phyloP scores from a whole-genome alignment of 208 protist species.

The Crithidia bombi region DNA sequence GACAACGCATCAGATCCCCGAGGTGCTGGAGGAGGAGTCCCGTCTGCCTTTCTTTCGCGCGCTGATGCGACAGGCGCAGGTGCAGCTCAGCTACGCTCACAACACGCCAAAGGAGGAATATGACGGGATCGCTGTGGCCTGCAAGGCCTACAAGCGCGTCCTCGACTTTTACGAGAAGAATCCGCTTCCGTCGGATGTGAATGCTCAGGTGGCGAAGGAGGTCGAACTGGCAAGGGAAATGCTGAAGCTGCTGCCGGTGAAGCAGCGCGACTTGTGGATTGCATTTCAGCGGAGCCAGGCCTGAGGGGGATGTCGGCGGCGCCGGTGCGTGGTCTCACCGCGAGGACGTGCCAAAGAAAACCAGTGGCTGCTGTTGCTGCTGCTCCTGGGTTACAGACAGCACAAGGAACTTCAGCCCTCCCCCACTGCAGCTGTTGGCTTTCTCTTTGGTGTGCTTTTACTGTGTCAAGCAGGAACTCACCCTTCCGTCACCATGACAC shows the following conservation, averaged over 20 bases:
- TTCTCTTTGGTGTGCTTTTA: no score
- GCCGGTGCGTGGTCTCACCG: no score
- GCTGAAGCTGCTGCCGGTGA: slow-evolving; percentile 69
- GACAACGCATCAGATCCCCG: slow-evolving; percentile 48
- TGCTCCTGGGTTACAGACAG: no score
- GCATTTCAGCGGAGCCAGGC: slow-evolving; percentile 47
- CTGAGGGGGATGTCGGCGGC: no score
- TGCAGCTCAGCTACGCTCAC: slow-evolving; percentile 54
- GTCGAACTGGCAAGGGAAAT: slow-evolving; percentile 70
- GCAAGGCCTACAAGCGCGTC: slow-evolving; percentile 57
- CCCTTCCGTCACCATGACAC: neutral
- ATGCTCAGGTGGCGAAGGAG: slow-evolving; percentile 49
- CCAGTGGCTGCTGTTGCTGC: no score
- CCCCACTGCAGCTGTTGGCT: no score
- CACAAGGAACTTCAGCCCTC: no score
- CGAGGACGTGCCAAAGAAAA: no score
- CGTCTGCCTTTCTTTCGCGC: slow-evolving; percentile 80
- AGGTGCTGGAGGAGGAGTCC: slow-evolving; percentile 69
- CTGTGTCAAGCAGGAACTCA: no score
- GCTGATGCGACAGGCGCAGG: slow-evolving; percentile 74
- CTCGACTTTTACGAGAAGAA: slow-evolving; percentile 72
- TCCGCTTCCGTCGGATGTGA: slow-evolving; percentile 25
- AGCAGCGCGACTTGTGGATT: slow-evolving; percentile 70
- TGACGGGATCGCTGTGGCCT: slow-evolving; percentile 58
- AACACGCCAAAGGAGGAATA: slow-evolving; percentile 76